Conservation (phyloP, 75 land plant species). For the Azolla pinnata region DNA sequence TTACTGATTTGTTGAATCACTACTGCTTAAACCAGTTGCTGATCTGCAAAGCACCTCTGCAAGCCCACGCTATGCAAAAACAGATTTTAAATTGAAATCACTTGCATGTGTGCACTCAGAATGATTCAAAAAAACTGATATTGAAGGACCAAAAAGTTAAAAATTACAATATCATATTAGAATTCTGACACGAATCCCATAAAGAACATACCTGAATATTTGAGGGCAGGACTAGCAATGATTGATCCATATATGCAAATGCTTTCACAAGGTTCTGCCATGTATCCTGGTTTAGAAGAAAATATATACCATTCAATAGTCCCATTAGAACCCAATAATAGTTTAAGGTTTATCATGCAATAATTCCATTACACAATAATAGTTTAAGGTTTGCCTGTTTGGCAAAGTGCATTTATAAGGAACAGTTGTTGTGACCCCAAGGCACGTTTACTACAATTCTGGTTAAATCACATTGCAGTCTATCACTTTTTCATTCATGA, state of each 20-base stretch:
- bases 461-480: too few species aligned
- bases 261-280: slow-evolving; percentile 76
- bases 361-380: too few species aligned
- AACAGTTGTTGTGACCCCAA: too few species aligned
- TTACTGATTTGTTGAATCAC: slow-evolving; percentile 72
- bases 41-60: slow-evolving; percentile 77
- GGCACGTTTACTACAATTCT: too few species aligned
- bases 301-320: too few species aligned
- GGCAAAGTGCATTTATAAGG: too few species aligned
- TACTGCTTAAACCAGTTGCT: slow-evolving; percentile 50
- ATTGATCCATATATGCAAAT: slow-evolving; percentile 52
- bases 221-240: slow-evolving; percentile 18
- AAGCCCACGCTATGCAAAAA: slow-evolving; percentile 61
- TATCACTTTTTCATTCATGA: too few species aligned
- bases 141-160: neutral
- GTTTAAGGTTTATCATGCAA: too few species aligned
- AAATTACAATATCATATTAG: neutral
- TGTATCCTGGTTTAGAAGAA: slow-evolving; percentile 50
- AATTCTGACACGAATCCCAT: neutral
- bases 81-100: slow-evolving; percentile 2
- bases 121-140: too few species aligned
- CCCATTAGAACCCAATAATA: too few species aligned
- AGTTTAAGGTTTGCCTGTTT: too few species aligned
- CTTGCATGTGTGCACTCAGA: too few species aligned
- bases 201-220: slow-evolving; percentile 23